These are phyloP conservation scores for Elongisporangium anandrum DNA, from an alignment of 352 stramenopile species.

Conservation along the genomic window DNA sequence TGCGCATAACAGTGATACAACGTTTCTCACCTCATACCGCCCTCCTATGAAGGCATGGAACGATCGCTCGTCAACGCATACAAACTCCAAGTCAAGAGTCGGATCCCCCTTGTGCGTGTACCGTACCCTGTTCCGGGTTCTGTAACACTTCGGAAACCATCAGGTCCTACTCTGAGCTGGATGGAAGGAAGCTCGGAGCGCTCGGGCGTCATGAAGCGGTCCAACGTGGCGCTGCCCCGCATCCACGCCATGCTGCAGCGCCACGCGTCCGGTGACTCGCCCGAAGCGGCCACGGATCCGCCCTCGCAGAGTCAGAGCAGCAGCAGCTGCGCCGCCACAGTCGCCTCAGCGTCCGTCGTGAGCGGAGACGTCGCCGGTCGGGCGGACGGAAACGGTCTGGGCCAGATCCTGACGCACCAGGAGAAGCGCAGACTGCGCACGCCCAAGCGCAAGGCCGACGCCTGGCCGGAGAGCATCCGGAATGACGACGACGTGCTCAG, in stretches of 20 bases:
- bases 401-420: background rate
- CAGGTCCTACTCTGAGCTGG: background rate
- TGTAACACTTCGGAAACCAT: background rate
- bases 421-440: conserved; percentile 13
- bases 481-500: conserved; percentile 68
- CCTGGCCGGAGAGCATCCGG: conserved; percentile 68
- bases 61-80: background rate
- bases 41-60: background rate
- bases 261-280: background rate
- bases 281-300: background rate
- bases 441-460: conserved; percentile 77
- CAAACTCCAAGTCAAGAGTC: background rate
- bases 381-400: background rate
- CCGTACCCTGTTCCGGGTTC: background rate
- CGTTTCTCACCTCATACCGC: background rate
- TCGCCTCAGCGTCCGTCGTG: background rate
- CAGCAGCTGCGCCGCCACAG: background rate
- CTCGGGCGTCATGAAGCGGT: background rate
- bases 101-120: background rate
- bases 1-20: background rate
- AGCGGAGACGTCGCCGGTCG: background rate
- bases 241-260: background rate
- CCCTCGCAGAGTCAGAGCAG: background rate
- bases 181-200: background rate
- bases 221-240: background rate